Evolutionary conservation across 306 rosid species (phyloP), one percentile per base, ranked within the genome.

Genomic region (Senna siamea): DNA sequence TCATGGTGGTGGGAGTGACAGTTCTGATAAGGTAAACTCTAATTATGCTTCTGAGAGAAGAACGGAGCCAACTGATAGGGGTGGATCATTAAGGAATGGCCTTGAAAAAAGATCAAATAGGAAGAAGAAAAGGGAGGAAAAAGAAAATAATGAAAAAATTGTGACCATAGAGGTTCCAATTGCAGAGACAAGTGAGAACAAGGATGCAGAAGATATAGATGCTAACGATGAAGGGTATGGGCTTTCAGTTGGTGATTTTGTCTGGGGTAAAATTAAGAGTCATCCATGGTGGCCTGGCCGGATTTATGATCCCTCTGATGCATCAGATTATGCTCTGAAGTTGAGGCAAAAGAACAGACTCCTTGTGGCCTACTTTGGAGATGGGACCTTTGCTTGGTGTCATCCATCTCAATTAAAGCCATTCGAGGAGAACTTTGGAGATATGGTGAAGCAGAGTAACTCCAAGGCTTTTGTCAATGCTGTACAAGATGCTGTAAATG

Each of bases 231-330:
- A 64, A 51, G 86, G 47, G 2, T 50, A 65, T 73, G 76, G 15
- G 17, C 84, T 83, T 66, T 65, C 72, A 8, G 84, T 87, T n/a
- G 96, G 96, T 17, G 94, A 88, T 79, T 92, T 85, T 74, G 92
- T 92, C 58, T 92, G 96, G 98, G 92, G 96, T 14, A 87, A 90
- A 76, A 79, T 87, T 47, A 87, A 81, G 88, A 85, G 88, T 75
- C 87, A 88, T 55, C 88, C 89, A 4, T 92, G 94, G 92, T 92
- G 98, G 96, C 96, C 94, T 7, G 94, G 96, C 23, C 90, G 81
- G 77, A 72, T 88, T 75, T 90, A 83, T 19, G 85, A 90, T 32
- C 89, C 93, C 0, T 75, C 75, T 0, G 83, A 82, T 72, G 98
- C 92, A 12, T 88, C 96, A 0, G 82, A 84, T 3, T 53, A 17